Base-by-base conservation (phyloP, 352 stramenopile species). In the Phytophthora hibernalis region DNA sequence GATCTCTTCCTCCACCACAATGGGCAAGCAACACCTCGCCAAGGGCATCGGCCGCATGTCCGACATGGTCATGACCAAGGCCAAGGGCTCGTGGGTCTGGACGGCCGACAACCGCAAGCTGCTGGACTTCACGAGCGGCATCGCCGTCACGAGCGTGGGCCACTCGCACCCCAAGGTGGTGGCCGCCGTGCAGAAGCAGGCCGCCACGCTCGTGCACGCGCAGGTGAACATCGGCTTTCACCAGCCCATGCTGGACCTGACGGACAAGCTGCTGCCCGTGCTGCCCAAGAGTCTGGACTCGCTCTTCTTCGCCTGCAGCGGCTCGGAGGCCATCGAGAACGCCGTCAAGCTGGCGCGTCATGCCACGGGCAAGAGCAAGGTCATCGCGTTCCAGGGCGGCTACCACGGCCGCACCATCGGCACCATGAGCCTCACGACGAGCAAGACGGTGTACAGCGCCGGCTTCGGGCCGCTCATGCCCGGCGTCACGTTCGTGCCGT, bases 191-290 rank as follows among this genome's bases (percentile, higher is more conserved):
- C 91, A 98, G 72, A 83, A 96, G 54, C 95, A 98, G 72, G 85
- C 84, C 1, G 90, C 82, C 1, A 91, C 80, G 31, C 81, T 98
- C 26, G 87, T 97, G 51, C 94, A 98, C 68, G 86, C 73, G 13
- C 91, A 98, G 74, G 85, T 98, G 37, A 97, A 97, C 76, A 94
- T 98, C 60, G 89, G 87, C 28, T 97, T 97, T 79, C 89, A 97
- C 78, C 86, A 95, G 68, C 87, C 83, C 18, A 96, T 97, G 89
- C 80, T 98, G 42, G 85, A 98, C 70, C 83, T 98, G 65, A 93
- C 80, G 38, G 74, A 97, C 42, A 76, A 83, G 43, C 72, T 98
- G 53, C 70, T 92, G 54, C 82, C 88, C 8, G 66, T 91, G 56
- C 65, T 96, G 56, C 88, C 87, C n/a, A 85, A 89, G 72, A 80